Conservation (phyloP, 257 asterid genomes). For the Solanum corneliomulleri region DNA sequence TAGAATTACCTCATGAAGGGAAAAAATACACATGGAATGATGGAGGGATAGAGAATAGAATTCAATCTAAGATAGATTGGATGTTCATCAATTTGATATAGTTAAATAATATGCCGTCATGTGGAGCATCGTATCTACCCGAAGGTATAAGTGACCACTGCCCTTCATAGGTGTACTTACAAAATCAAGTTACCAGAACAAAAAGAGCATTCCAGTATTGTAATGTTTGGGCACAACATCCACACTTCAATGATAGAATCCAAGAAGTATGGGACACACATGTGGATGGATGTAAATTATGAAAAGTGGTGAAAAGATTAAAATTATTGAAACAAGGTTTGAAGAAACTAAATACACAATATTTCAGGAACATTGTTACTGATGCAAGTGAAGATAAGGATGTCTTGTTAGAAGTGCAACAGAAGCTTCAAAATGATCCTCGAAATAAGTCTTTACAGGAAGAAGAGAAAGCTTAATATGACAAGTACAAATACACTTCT, state of each 20-base stretch:
- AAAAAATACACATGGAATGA: not conserved
- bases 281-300: no score
- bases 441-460: no score
- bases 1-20: not conserved
- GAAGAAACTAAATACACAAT: no score
- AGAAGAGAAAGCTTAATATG: not conserved
- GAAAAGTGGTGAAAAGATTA: no score
- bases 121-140: not conserved
- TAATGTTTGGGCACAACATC: not conserved
- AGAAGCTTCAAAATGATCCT: not conserved
- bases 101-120: not conserved
- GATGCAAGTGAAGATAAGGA: not conserved
- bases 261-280: no score
- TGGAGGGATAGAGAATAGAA: no score
- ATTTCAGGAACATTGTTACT: not conserved
- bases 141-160: no score
- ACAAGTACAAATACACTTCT: not conserved
- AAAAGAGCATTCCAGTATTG: no score
- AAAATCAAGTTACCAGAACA: no score
- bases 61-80: not conserved
- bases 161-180: no score
- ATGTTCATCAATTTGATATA: no score
- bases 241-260: not conserved
- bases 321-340: no score
- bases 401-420: not conserved